Base-by-base conservation (phyloP, 306 rosid species). In the Cucurbita argyrosperma region DNA sequence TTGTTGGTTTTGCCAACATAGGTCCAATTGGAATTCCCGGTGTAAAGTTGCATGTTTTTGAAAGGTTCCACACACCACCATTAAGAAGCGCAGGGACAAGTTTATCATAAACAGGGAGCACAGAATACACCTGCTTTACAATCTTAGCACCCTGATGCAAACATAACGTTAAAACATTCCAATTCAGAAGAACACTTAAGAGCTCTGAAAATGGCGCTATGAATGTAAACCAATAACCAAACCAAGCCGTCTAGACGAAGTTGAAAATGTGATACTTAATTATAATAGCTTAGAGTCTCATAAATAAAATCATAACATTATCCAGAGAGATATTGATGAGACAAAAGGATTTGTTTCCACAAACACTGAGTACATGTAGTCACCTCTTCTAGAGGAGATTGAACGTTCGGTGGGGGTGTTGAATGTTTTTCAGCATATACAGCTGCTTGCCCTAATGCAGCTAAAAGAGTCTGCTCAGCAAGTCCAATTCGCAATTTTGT, bases 391-490 rank as follows among this genome's bases (percentile, higher is more conserved):
- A 88, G 55, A 82, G 97, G 96, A 81, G 90, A 85, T 75, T 88
- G 89, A 79, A 86, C 77, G 58, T 70, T 79, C 43, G 88, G 64
- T 77, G 96, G 92, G 5, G 96, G 89, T 64, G 76, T 79, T 58
- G 92, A 88, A 78, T 85, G 90, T 65, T 89, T 85, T 85, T 93
- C 94, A 15, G 83, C 77, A 81, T 87, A 74, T 59, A 86, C 89
- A 54, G 96, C 90, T 79, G 98, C 98, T 79, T 90, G 97, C 63
- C 97, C 98, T 76, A 94, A 65, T 74, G 98, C 96, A 82, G 97
- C 88, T 80, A 94, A 81, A 57, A 90, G 92, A 53, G 98, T 90
- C 86, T 90, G 89, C 85, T 91, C 99, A 0, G 92, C 97, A 71
- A 75, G 82, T 62, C 97, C 99, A 76, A 91, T 91, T 71, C 96